phyloP scores from a whole-genome alignment of 805 yeast genomes.

The Tetrapisispora phaffii region DNA sequence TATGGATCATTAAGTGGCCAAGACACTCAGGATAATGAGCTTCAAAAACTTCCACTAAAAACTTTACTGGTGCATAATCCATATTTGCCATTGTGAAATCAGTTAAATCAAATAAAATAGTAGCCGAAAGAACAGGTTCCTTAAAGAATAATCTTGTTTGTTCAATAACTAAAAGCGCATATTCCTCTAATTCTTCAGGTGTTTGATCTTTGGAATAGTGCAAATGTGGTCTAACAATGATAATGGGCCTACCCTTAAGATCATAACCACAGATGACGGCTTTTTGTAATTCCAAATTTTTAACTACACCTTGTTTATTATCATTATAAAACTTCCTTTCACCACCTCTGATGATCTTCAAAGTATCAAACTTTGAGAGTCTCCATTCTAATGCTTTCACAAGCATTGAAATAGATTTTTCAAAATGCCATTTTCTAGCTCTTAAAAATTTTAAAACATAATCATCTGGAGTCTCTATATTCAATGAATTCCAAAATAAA shows the following conservation, averaged over 20 bases:
- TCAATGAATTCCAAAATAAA: constrained; percentile 47
- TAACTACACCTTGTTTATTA: constrained; percentile 33
- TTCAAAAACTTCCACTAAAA: constrained; percentile 77
- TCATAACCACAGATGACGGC: constrained; percentile 72
- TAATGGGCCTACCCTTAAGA: constrained; percentile 63
- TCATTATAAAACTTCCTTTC: constrained; percentile 51
- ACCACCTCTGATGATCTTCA: constrained; percentile 54
- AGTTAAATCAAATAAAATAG: constrained; percentile 73
- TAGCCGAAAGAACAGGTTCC: constrained; percentile 73
- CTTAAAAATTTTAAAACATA: constrained; percentile 62
- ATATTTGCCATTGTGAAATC: constrained; percentile 83
- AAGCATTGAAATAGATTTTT: constrained; percentile 58
- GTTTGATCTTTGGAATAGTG: constrained; percentile 62
- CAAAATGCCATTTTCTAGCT: constrained; percentile 77
- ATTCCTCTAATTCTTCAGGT: constrained; percentile 59
- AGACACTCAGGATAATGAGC: constrained; percentile 92
- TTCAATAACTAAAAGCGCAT: constrained; percentile 67
- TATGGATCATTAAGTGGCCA: constrained; percentile 74
- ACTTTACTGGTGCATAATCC: constrained; percentile 85
- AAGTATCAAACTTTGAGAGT: constrained; percentile 45
- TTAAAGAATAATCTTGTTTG: constrained; percentile 59
- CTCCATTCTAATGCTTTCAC: constrained; percentile 71
- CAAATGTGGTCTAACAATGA: constrained; percentile 63
- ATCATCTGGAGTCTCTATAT: constrained; percentile 76
- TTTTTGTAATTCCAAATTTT: constrained; percentile 46